These are phyloP conservation scores for Pythium phragmiticola DNA, from an alignment of 352 stramenopile genomes.

Conservation along the genomic window DNA sequence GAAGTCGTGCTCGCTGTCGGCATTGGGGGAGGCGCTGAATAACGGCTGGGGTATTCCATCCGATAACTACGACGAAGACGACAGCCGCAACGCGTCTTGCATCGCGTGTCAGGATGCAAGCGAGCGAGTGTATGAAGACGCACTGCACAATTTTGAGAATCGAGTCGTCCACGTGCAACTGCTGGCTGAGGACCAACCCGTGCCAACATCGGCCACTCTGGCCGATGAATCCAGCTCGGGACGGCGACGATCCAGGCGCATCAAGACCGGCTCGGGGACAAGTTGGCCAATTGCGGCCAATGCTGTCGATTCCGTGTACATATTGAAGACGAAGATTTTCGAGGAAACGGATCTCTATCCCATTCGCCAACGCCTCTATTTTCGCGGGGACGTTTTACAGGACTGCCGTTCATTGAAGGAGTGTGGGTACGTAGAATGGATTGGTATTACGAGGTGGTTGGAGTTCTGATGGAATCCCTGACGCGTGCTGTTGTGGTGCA, in stretches of 20 bases:
- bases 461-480: background rate
- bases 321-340: constrained; percentile 79
- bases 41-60: constrained; percentile 22
- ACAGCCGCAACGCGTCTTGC: constrained; percentile 39
- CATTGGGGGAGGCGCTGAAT: constrained; percentile 30
- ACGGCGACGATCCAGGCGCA: constrained; percentile 65
- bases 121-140: constrained; percentile 41
- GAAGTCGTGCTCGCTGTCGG: constrained; percentile 45
- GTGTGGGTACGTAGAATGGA: constrained; percentile 42
- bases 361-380: constrained; percentile 72
- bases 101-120: constrained; percentile 46
- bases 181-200: constrained; percentile 48
- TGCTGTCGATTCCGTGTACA: constrained; percentile 66
- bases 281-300: constrained; percentile 56
- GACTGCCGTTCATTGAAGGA: constrained; percentile 60
- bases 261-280: constrained; percentile 45
- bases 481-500: background rate
- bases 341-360: constrained; percentile 65
- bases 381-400: constrained; percentile 52
- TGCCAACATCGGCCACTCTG: constrained; percentile 46
- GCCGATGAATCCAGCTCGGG: constrained; percentile 37
- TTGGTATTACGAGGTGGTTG: constrained; percentile 2
- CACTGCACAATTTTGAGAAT: constrained; percentile 64
- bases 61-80: constrained; percentile 33
- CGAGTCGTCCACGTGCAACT: constrained; percentile 61